Base-by-base conservation (phyloP, 805 yeast species). In the Diddensiella transvaalensis region DNA sequence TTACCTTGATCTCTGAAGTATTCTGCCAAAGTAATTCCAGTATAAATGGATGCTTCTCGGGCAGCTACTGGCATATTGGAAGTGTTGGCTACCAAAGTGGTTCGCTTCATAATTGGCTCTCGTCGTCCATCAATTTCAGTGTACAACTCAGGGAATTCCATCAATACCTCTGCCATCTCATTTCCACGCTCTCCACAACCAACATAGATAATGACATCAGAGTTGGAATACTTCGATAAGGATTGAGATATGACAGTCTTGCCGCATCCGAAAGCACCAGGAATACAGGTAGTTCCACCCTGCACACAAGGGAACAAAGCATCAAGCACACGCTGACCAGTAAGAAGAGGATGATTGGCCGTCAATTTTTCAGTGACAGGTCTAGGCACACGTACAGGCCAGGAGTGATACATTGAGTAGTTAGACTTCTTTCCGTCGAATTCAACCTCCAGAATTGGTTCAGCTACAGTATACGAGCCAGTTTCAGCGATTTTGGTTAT, bases 11-110 rank as follows among this genome's bases (percentile, higher is more conserved):
- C 99, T 80, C 99, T 90, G 83, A 93, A 93, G 72, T 93, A 93
- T 74, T 93, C 99, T 42, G 99, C 98, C 60, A 93, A 76, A 3
- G 99, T 93, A 64, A 93, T 93, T 78, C 99, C 99, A 13, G 99
- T 93, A 74, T 93, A 93, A 63, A 93, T 93, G 29, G 99, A 93
- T 42, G 99, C 99, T 73, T 93, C 99, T 82, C 99, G 86, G 5
- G 99, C 99, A 55, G 99, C 99, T 62, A 93, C 99, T 47, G 99
- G 99, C 99, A 93, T 93, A 70, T 93, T 93, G 37, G 98, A 91
- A 40, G 99, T 93, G 71, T 93, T 93, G 42, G 99, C 99, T 46
- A 93, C 99, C 69, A 93, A 79, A 32, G 98, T 86, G 36, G 99
- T 93, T 77, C 99, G 95, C 77, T 95, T 93, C 98, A 93, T 93